Evolutionary conservation across 495 filamentous ascomycete species (phyloP).

Genomic region (Lentithecium fluviatile): DNA sequence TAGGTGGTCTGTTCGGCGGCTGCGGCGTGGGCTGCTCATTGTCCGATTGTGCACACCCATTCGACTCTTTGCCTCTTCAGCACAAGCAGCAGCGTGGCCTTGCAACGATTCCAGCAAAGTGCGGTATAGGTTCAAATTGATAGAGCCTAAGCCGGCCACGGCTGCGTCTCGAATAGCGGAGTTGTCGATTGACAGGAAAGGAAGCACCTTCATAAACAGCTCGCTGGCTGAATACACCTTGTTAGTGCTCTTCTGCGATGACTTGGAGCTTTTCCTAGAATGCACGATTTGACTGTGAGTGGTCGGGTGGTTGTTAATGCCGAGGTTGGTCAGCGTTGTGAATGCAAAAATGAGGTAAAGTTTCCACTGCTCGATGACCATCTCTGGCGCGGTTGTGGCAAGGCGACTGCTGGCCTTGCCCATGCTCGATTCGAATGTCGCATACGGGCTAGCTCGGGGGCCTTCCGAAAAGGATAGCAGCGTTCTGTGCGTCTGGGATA

Average conservation of each 20-base stretch:
- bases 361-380: slow-evolving; percentile 96
- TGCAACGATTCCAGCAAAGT: slow-evolving; percentile 88
- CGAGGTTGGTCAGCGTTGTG: slow-evolving; percentile 85
- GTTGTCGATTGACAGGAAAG: slow-evolving; percentile 74
- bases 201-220: slow-evolving; percentile 87
- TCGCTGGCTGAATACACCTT: slow-evolving; percentile 85
- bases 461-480: slow-evolving; percentile 77
- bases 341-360: slow-evolving; percentile 97
- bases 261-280: slow-evolving; percentile 77
- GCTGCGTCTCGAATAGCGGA: slow-evolving; percentile 81
- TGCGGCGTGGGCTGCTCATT: slow-evolving; percentile 71
- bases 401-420: slow-evolving; percentile 48
- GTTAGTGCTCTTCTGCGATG: slow-evolving; percentile 63
- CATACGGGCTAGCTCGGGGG: slow-evolving; percentile 59
- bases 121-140: slow-evolving; percentile 93
- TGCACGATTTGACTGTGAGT: slow-evolving; percentile 65
- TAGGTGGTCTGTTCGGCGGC: slow-evolving; percentile 76
- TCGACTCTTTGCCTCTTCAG: slow-evolving; percentile 83
- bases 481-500: slow-evolving; percentile 86
- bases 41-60: slow-evolving; percentile 73
- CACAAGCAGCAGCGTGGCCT: slow-evolving; percentile 73
- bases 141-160: slow-evolving; percentile 88
- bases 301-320: slow-evolving; percentile 46
- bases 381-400: slow-evolving; percentile 76
- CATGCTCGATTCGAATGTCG: slow-evolving; percentile 54